Conservation (phyloP, 805 yeast genomes). For the Blastobotrys americana region DNA sequence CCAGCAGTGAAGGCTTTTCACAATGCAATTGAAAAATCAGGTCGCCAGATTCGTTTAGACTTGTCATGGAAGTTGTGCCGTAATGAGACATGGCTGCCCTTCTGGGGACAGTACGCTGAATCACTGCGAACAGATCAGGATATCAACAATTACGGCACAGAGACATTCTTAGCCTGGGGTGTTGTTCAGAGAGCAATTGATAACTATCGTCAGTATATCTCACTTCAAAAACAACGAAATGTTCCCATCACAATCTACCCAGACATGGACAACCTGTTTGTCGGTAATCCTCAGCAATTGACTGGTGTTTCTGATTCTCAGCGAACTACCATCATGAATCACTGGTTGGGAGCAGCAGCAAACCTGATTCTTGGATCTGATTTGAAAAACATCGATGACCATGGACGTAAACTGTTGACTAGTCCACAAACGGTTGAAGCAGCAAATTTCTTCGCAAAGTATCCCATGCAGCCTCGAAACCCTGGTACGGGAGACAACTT, state of each 20-base stretch:
- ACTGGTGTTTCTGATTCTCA: slow-evolving; percentile 8
- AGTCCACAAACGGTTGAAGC: slow-evolving; percentile 3
- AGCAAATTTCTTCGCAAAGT: slow-evolving; percentile 7
- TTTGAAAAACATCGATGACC: slow-evolving; percentile 5
- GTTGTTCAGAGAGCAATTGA: slow-evolving; percentile 10
- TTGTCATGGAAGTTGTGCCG: slow-evolving; percentile 11
- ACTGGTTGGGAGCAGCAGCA: slow-evolving; percentile 13
- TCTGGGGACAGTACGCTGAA: slow-evolving; percentile 7
- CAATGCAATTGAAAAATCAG: slow-evolving; percentile 8
- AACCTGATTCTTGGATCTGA: slow-evolving; percentile 10
- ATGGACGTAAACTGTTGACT: slow-evolving; percentile 9
- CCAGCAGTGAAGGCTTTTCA: slow-evolving; percentile 9
- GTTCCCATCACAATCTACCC: slow-evolving; percentile 11
- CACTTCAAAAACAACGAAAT: slow-evolving; percentile 3
- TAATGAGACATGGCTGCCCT: slow-evolving; percentile 8
- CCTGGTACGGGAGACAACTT: slow-evolving; percentile 9
- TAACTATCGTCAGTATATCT: slow-evolving; percentile 9
- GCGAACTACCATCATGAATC: slow-evolving; percentile 9
- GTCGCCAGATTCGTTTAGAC: slow-evolving; percentile 8
- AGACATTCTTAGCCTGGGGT: slow-evolving; percentile 9
- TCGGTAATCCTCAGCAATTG: slow-evolving; percentile 7
- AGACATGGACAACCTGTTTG: slow-evolving; percentile 11
- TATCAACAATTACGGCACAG: slow-evolving; percentile 8
- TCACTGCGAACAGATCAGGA: slow-evolving; percentile 12
- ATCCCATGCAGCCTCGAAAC: slow-evolving; percentile 12